Conservation (phyloP, 306 rosid species). For the Vicia sativa region DNA sequence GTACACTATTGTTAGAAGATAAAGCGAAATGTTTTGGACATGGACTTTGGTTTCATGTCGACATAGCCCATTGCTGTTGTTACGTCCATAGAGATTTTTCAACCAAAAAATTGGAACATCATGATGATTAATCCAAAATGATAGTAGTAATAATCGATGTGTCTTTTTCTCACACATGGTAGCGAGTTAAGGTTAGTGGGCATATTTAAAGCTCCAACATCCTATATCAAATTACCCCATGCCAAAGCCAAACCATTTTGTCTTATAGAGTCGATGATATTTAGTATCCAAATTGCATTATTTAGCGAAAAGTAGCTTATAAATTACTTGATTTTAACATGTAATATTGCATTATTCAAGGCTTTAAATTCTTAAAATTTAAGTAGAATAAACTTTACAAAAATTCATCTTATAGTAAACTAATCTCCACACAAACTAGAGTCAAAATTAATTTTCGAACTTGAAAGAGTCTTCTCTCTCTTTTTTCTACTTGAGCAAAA, state of each 20-base stretch:
- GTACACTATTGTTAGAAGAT: not conserved
- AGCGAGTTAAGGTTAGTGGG: conserved; percentile 2
- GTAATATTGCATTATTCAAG: too few species aligned
- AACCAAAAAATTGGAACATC: conserved; percentile 35
- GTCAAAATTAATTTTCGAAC: not conserved
- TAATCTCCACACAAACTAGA: not conserved
- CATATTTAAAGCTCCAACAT: conserved; percentile 15
- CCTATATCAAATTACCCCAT: conserved; percentile 17
- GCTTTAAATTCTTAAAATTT: too few species aligned
- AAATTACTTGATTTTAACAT: too few species aligned
- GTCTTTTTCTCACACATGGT: conserved; percentile 39
- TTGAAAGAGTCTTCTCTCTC: not conserved
- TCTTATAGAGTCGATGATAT: not conserved
- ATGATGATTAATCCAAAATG: conserved; percentile 26
- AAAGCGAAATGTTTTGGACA: conserved; percentile 20
- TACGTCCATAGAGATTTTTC: conserved; percentile 12
- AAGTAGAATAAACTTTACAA: too few species aligned
- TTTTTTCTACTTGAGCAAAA: not conserved
- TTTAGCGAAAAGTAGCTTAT: too few species aligned
- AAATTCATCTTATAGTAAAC: not conserved
- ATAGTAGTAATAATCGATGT: not conserved
- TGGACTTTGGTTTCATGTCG: conserved; percentile 4
- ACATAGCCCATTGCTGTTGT: conserved; percentile 14
- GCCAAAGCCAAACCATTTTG: not conserved
- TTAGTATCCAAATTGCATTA: too few species aligned